A percentile compares a stretch with the other conserved stretches of the same genome.
phyloP scores from a whole-genome alignment of 805 yeast genomes.

The Saccharomycopsis sp. region DNA sequence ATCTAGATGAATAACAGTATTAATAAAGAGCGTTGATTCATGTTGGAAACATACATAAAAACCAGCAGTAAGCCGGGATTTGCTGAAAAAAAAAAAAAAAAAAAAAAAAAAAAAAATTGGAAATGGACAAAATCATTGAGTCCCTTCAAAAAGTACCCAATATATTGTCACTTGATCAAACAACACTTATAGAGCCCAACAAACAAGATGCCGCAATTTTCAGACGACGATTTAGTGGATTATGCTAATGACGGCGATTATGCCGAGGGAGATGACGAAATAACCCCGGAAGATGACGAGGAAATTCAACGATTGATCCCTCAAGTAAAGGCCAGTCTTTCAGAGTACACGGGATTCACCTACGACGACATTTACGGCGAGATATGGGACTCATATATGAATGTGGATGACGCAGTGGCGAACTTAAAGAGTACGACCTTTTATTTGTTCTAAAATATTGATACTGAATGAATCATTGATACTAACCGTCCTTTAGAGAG shows the following conservation, averaged over 20 bases:
- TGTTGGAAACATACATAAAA: too few species aligned
- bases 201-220: not conserved
- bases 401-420: conserved; percentile 42
- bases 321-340: conserved; percentile 32
- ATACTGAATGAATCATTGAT: not conserved
- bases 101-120: too few species aligned
- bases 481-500: conserved; percentile 17
- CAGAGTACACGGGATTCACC: conserved; percentile 35
- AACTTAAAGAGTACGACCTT: conserved; percentile 32
- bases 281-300: conserved; percentile 35
- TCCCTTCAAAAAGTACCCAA: too few species aligned
- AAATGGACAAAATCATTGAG: too few species aligned
- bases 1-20: too few species aligned
- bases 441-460: not conserved
- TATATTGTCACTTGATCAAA: too few species aligned
- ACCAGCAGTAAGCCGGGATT: too few species aligned
- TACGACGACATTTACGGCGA: conserved; percentile 50
- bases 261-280: conserved; percentile 26
- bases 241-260: conserved; percentile 27
- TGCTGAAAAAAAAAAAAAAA: too few species aligned
- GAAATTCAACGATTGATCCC: conserved; percentile 41
- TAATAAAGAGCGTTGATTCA: too few species aligned
- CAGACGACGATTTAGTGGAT: conserved; percentile 28
- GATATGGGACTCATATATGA: conserved; percentile 54
- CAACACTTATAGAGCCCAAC: not conserved